A percentile compares a stretch with the other conserved stretches of the same genome.
Evolutionary conservation across 495 filamentous ascomycete genomes (phyloP).

Genomic region (Podospora anserina): DNA sequence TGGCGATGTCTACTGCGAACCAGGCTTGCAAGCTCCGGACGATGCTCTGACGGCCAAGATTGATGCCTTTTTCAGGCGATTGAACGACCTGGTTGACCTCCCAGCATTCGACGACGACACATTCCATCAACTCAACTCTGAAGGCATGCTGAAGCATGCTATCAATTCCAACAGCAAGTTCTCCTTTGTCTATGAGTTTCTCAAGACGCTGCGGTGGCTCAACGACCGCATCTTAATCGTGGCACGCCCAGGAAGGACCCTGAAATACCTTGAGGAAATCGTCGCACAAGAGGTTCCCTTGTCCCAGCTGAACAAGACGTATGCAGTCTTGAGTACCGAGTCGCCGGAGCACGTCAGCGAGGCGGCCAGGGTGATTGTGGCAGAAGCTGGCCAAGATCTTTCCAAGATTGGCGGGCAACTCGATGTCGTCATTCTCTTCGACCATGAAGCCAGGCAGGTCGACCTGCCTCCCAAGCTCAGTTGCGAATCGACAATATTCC

Average conservation of each 20-base stretch:
- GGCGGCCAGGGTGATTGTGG: slow-evolving; percentile 24
- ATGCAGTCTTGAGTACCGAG: slow-evolving; percentile 21
- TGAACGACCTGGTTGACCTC: slow-evolving; percentile 43
- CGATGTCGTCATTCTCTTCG: slow-evolving; percentile 43
- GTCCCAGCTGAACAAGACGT: slow-evolving; percentile 24
- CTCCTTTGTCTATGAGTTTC: slow-evolving; percentile 44
- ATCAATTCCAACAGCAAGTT: slow-evolving; percentile 45
- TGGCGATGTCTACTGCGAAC: slow-evolving; percentile 28
- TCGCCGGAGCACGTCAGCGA: background rate
- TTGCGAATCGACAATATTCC: slow-evolving; percentile 24
- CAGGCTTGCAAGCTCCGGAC: slow-evolving; percentile 25
- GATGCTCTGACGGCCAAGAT: slow-evolving; percentile 31
- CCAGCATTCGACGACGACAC: slow-evolving; percentile 37
- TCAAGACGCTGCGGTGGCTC: slow-evolving; percentile 31
- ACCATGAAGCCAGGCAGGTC: slow-evolving; percentile 35
- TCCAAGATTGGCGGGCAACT: slow-evolving; percentile 16
- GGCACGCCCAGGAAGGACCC: slow-evolving; percentile 35
- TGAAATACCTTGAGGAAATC: slow-evolving; percentile 40
- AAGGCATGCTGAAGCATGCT: slow-evolving; percentile 37
- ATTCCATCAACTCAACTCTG: slow-evolving; percentile 27
- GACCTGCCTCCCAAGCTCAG: slow-evolving; percentile 17
- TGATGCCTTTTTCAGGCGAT: slow-evolving; percentile 36
- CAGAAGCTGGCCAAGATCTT: slow-evolving; percentile 22
- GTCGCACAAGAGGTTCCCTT: slow-evolving; percentile 17
- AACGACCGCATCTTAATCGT: slow-evolving; percentile 41